phyloP scores from a whole-genome alignment of 345 rosid genomes.

The Eucalyptus victrix region DNA sequence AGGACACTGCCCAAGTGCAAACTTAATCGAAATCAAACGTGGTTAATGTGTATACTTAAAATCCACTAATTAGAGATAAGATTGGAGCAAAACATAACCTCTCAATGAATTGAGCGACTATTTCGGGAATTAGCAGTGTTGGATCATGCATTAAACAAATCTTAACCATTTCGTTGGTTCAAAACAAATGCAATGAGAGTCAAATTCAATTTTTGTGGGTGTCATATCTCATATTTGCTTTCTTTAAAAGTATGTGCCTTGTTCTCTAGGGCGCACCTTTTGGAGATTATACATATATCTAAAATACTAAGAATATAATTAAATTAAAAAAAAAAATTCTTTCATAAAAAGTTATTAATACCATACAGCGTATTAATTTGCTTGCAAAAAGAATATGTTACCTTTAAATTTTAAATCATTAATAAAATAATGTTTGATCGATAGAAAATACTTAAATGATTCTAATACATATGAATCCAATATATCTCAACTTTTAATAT shows the following conservation, averaged over 20 bases:
- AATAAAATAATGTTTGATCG: accelerated
- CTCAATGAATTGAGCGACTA: no score
- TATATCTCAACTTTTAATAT: neutral
- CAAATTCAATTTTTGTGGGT: neutral
- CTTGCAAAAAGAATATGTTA: no score
- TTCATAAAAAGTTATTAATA: neutral
- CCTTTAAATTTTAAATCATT: no score
- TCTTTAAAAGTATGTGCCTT: neutral
- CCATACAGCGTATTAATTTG: accelerated
- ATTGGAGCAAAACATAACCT: neutral
- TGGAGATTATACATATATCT: neutral
- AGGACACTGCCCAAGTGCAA: no score
- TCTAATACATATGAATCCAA: neutral
- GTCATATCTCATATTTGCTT: neutral
- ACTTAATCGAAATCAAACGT: no score
- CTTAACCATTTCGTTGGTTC: neutral
- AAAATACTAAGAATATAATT: neutral
- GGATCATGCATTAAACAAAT: neutral
- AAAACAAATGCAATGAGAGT: neutral
- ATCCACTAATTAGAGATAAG: neutral
- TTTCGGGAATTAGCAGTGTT: accelerated
- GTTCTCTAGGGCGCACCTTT: neutral
- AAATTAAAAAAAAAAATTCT: no score
- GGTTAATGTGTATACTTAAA: no score
- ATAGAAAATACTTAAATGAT: neutral